Base-by-base conservation (phyloP, 495 filamentous ascomycete species). In the Penicillium daleae region DNA sequence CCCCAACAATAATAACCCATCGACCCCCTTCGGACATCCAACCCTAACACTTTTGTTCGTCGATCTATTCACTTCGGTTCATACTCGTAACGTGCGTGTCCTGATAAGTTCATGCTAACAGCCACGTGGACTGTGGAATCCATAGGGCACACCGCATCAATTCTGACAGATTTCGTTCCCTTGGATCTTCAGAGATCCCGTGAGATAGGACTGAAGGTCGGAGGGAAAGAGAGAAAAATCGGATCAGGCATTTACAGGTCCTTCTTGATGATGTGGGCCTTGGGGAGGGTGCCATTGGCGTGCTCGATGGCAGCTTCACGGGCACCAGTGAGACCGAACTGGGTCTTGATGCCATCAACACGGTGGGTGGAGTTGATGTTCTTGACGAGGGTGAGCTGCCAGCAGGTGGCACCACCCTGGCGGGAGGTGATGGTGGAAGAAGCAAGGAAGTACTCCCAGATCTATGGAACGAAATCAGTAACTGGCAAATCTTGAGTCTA, bases 381-480 rank as follows among this genome's bases (percentile, higher is more conserved):
- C 90, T 99, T 99, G 76, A 97, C 92, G 53, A 96, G 78, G 49
- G 85, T 90, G 74, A 99, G 93, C 82, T 98, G 96, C 82, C 90
- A 99, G 86, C 96, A 98, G 46, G 93, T 93, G 53, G 95, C 96
- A 67, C 83, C 84, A 61, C 95, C 95, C 78, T 99, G 95, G 69
- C 95, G 89, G 31, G 94, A 93, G 73, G 89, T 87, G 78, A 99
- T 98, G 70, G 92, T 97, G 3, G 92, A 92, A 70, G 86, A 90
- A 56, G 96, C 92, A 65, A 99, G 88, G 89, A 99, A 99, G 83
- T 87, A 97, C 74, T 98, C 94, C 95, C 95, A 99, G 75, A 98
- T 96, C 93, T 97, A 44, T n/a, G 10, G 22, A 66, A 29, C 12
- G 7, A 29, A 29, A 12, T 50, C 8, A 50, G 46, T 17, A n/a